phyloP scores from a whole-genome alignment of 257 asterid genomes.

The Fraxinus anomala region DNA sequence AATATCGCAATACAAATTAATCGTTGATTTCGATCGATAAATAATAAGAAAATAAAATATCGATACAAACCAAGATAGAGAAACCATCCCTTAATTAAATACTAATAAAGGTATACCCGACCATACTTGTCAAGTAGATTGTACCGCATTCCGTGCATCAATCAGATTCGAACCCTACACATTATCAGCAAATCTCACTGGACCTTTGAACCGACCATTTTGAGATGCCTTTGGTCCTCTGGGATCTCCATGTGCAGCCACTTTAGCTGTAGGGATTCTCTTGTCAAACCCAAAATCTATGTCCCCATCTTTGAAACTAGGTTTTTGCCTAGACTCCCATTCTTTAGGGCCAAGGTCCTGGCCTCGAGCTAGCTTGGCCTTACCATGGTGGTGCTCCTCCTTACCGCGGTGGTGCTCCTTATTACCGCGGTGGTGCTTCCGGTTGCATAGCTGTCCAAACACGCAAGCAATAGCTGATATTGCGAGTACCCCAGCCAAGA shows the following conservation, averaged over 20 bases:
- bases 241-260: slow-evolving; percentile 4
- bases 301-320: slow-evolving; percentile 56
- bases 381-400: slow-evolving; percentile 9
- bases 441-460: slow-evolving; percentile 67
- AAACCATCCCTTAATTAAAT: not conserved
- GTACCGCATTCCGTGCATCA: not conserved
- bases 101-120: not conserved
- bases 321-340: slow-evolving; percentile 48
- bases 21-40: not conserved
- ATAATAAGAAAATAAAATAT: not conserved
- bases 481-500: slow-evolving; percentile 65
- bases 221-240: not conserved
- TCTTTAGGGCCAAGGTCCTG: slow-evolving; percentile 32
- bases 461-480: slow-evolving; percentile 66
- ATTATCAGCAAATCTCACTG: not conserved
- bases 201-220: not conserved
- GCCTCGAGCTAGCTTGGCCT: not conserved
- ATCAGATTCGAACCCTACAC: not conserved
- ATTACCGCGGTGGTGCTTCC: slow-evolving; percentile 42
- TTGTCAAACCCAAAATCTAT: slow-evolving; percentile 75
- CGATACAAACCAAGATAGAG: not conserved
- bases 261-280: slow-evolving; percentile 39
- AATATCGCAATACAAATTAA: not conserved
- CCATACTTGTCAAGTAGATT: not conserved
- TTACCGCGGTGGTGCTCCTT: slow-evolving; percentile 27